These are phyloP conservation scores for Shiraia bambusicola DNA, from an alignment of 2,329 filamentous ascomycete species.

Conservation along the genomic window DNA sequence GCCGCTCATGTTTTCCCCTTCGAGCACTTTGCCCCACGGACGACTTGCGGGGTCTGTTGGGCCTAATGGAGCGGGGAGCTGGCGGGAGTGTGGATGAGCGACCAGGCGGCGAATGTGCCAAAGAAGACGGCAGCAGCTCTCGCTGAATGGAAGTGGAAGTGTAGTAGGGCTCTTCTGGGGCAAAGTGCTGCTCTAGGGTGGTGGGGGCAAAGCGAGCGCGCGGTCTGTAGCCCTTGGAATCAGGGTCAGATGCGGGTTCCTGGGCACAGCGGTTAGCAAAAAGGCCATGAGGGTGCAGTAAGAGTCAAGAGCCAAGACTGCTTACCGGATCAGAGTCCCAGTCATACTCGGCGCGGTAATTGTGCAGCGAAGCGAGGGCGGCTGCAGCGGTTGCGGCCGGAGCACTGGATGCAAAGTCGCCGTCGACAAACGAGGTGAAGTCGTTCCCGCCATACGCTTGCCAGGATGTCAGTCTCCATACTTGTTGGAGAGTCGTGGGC, in stretches of 20 bases:
- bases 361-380: slow-evolving; percentile 81
- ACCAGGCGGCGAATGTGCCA: slow-evolving; percentile 78
- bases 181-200: slow-evolving; percentile 70
- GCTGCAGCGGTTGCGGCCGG: slow-evolving; percentile 78
- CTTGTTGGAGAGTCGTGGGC: slow-evolving; percentile 29
- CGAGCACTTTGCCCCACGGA: slow-evolving; percentile 80
- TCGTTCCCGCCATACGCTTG: slow-evolving; percentile 56
- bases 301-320: slow-evolving; percentile 20
- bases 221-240: slow-evolving; percentile 42
- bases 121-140: slow-evolving; percentile 79
- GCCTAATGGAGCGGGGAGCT: slow-evolving; percentile 71
- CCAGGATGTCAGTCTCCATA: slow-evolving; percentile 37
- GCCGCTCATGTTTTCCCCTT: slow-evolving; percentile 77
- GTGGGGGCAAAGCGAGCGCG: slow-evolving; percentile 44
- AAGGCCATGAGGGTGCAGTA: slow-evolving; percentile 3
- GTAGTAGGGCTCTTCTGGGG: slow-evolving; percentile 47
- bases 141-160: slow-evolving; percentile 61
- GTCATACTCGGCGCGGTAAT: slow-evolving; percentile 69
- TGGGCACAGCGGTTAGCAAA: slow-evolving; percentile 17
- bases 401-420: slow-evolving; percentile 64
- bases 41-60: slow-evolving; percentile 75
- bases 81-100: slow-evolving; percentile 87
- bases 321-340: slow-evolving; percentile 44
- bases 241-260: slow-evolving; percentile 43
- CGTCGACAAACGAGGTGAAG: slow-evolving; percentile 66